Evolutionary conservation across 2,329 filamentous ascomycete species (phyloP).

Genomic region (Aspergillus niger): DNA sequence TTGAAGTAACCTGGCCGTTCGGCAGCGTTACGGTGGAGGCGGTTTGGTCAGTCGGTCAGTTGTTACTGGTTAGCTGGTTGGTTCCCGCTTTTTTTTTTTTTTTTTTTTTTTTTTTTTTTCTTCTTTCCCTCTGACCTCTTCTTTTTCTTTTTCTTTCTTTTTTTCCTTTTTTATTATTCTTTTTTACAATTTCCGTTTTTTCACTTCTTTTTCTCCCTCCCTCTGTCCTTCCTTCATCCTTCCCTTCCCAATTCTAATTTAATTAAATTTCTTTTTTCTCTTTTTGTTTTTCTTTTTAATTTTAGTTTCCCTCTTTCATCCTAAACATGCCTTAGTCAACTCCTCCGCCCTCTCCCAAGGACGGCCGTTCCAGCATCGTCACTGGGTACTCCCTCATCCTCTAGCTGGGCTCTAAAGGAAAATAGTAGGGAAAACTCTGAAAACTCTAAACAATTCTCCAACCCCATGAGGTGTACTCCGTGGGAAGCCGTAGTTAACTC

Average conservation of each 20-base stretch:
- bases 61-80: background rate
- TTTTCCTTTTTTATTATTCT: background rate
- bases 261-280: no score
- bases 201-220: background rate
- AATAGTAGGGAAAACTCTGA: conserved; percentile 6
- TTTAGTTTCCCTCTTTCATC: background rate
- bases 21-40: conserved; percentile 4
- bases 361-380: background rate
- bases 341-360: background rate
- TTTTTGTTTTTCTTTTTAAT: no score
- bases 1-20: conserved; percentile 1
- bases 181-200: background rate
- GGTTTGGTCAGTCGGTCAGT: background rate
- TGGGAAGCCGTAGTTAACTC: conserved; percentile 2
- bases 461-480: background rate
- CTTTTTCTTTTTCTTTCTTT: background rate
- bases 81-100: background rate
- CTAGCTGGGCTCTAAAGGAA: background rate
- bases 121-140: background rate
- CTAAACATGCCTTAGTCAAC: conserved; percentile 4
- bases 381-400: background rate
- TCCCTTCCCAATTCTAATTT: no score
- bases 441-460: conserved; percentile 11
- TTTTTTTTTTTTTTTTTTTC: conserved; percentile 1
- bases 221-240: no score